Evolutionary conservation across 1,139 yeast genomes (phyloP).

Genomic region (Pichia sp.): DNA sequence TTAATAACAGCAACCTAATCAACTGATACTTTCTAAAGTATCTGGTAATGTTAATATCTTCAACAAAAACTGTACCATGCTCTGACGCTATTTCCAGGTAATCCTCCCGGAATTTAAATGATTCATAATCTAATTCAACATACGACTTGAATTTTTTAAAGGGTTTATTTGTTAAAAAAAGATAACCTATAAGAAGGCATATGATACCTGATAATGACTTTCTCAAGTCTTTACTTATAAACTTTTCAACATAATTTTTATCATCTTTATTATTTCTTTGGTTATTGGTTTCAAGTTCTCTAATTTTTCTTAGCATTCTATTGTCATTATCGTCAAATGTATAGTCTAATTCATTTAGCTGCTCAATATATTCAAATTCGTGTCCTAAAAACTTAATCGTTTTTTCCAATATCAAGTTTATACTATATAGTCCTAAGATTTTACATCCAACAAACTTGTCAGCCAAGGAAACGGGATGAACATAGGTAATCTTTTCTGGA

Average conservation of each 20-base stretch:
- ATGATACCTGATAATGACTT: slow-evolving; percentile 4
- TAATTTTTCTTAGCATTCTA: not conserved
- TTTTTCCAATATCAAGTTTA: slow-evolving; percentile 3
- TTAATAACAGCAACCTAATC: not conserved
- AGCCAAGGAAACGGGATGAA: slow-evolving; percentile 8
- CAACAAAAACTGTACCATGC: not conserved
- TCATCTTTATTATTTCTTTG: not conserved
- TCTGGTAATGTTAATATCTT: not conserved
- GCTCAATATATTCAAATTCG: not conserved
- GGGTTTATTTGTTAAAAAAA: slow-evolving; percentile 6
- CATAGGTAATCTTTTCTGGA: slow-evolving; percentile 7
- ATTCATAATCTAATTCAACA: not conserved
- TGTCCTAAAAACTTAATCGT: not conserved
- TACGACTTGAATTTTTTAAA: slow-evolving; percentile 1
- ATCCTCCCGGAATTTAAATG: not conserved
- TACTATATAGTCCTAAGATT: slow-evolving; percentile 8
- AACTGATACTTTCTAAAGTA: slow-evolving; percentile 4
- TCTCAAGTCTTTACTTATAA: not conserved
- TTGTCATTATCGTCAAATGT: not conserved
- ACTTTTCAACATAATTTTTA: not conserved
- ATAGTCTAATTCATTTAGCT: not conserved
- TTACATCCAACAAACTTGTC: slow-evolving; percentile 13
- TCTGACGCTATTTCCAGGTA: not conserved
- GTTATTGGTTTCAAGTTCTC: not conserved
- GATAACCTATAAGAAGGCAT: slow-evolving; percentile 8